These are phyloP conservation scores for Scenedesmus sp. DNA, from an alignment of 163 green algal genomes.

Conservation along the genomic window DNA sequence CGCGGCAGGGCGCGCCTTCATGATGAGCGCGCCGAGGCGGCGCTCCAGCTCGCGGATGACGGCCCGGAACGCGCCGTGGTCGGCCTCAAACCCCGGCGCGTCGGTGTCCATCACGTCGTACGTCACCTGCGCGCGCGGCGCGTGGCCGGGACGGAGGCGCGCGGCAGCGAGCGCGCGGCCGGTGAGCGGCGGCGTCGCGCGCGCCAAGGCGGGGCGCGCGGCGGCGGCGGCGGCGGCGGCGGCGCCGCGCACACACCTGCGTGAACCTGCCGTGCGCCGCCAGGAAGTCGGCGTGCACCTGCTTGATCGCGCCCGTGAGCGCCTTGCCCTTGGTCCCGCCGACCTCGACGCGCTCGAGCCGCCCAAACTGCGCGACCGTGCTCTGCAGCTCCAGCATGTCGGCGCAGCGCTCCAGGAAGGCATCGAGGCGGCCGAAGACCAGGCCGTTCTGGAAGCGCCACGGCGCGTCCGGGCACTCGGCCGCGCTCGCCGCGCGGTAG, in stretches of 20 bases:
- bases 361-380: conserved; percentile 81
- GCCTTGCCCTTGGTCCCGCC: conserved; percentile 87
- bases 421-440: conserved; percentile 85
- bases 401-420: conserved; percentile 84
- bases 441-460: conserved; percentile 88
- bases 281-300: conserved; percentile 79
- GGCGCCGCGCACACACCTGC: conserved; percentile 43
- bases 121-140: conserved; percentile 40
- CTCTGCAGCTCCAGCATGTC: conserved; percentile 86
- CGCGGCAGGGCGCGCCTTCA: conserved; percentile 55
- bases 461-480: conserved; percentile 70
- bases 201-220: not conserved
- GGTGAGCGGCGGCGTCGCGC: too few species aligned
- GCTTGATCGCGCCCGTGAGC: conserved; percentile 78
- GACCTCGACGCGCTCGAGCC: conserved; percentile 90
- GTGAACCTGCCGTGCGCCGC: conserved; percentile 77
- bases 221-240: too few species aligned
- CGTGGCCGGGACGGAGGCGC: not conserved
- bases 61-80: conserved; percentile 72
- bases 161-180: too few species aligned
- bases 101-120: conserved; percentile 89
- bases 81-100: conserved; percentile 74
- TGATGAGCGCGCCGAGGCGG: conserved; percentile 81
- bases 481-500: conserved; percentile 67
- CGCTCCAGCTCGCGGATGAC: conserved; percentile 83